Evolutionary conservation across 208 protist species (phyloP).

Genomic region (Leishmania lainsoni): DNA sequence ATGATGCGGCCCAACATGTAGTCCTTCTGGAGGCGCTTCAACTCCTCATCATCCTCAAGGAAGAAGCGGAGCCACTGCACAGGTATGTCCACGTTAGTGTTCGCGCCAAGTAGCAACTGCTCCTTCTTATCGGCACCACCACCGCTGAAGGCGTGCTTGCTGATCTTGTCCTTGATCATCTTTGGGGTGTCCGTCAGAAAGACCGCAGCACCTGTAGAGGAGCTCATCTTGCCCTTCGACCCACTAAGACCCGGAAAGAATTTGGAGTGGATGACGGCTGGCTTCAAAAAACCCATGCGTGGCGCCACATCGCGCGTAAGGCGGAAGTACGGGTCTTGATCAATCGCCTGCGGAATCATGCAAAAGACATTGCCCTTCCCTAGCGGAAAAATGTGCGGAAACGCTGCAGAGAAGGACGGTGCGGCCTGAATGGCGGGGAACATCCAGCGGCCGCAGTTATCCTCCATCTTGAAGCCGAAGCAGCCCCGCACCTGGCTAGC

Average conservation of each 20-base stretch:
- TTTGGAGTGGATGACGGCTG: constrained; percentile 97
- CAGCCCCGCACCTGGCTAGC: constrained; percentile 94
- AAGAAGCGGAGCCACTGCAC: constrained; percentile 99
- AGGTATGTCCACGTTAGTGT: constrained; percentile 95
- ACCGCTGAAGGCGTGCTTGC: constrained; percentile 98
- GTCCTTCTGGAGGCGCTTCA: constrained; percentile 81
- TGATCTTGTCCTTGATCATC: constrained; percentile 95
- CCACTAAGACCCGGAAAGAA: constrained; percentile 99
- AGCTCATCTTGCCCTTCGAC: constrained; percentile 98
- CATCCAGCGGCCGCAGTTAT: constrained; percentile 97
- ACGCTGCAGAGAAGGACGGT: constrained; percentile 96
- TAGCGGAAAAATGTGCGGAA: constrained; percentile 96
- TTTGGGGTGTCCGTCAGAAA: constrained; percentile 98
- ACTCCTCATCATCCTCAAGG: constrained; percentile 96
- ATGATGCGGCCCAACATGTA: constrained; percentile 97
- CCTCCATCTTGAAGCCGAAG: constrained; percentile 97
- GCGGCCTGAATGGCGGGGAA: constrained; percentile 99
- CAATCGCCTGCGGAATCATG: constrained; percentile 99
- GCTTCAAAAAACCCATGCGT: constrained; percentile 96
- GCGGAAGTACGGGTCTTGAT: constrained; percentile 99
- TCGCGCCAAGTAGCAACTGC: constrained; percentile 95
- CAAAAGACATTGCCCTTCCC: constrained; percentile 94
- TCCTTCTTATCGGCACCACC: constrained; percentile 97
- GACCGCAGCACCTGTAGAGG: constrained; percentile 91
- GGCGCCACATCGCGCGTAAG: constrained; percentile 98